phyloP scores from a whole-genome alignment of 192 early-diverging fungal genomes.

The Dispira parvispora region DNA sequence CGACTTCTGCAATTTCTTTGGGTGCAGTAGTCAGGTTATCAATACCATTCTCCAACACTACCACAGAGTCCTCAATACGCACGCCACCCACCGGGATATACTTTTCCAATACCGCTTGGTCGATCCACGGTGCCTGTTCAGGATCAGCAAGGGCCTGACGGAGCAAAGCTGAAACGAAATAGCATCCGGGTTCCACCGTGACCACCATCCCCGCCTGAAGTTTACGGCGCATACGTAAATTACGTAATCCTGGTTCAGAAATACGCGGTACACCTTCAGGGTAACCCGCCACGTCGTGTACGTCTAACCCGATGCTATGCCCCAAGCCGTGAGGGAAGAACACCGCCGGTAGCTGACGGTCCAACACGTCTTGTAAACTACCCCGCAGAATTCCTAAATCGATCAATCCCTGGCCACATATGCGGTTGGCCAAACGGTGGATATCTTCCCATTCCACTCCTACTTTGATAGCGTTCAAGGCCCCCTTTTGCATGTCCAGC shows the following conservation, averaged over 20 bases:
- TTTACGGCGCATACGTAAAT: conserved; percentile 56
- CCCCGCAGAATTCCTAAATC: conserved; percentile 57
- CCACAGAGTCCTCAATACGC: conserved; percentile 80
- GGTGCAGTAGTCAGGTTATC: conserved; percentile 74
- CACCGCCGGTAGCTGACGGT: conserved; percentile 50
- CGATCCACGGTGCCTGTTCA: conserved; percentile 36
- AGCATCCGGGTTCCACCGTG: conserved; percentile 87
- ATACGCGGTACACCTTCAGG: conserved; percentile 51
- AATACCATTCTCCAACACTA: conserved; percentile 56
- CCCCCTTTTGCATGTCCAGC: conserved; percentile 58
- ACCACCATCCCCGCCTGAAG: conserved; percentile 69
- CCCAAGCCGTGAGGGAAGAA: conserved; percentile 91
- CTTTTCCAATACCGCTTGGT: conserved; percentile 41
- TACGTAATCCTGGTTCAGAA: conserved; percentile 47
- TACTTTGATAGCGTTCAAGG: conserved; percentile 26
- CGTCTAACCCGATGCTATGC: conserved; percentile 76
- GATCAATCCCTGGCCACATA: conserved; percentile 49
- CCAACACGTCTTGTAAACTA: conserved; percentile 34
- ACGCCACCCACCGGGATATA: conserved; percentile 81
- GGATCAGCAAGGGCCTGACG: conserved; percentile 39
- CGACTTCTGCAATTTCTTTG: conserved; percentile 58
- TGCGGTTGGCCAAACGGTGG: conserved; percentile 45
- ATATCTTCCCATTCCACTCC: conserved; percentile 78
- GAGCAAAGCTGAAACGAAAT: conserved; percentile 76
- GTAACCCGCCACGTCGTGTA: conserved; percentile 73